A percentile compares a stretch with the other conserved stretches of the same genome.
phyloP scores from a whole-genome alignment of 2,329 filamentous ascomycete genomes.

The Hymenotorrendiella dingleyae region DNA sequence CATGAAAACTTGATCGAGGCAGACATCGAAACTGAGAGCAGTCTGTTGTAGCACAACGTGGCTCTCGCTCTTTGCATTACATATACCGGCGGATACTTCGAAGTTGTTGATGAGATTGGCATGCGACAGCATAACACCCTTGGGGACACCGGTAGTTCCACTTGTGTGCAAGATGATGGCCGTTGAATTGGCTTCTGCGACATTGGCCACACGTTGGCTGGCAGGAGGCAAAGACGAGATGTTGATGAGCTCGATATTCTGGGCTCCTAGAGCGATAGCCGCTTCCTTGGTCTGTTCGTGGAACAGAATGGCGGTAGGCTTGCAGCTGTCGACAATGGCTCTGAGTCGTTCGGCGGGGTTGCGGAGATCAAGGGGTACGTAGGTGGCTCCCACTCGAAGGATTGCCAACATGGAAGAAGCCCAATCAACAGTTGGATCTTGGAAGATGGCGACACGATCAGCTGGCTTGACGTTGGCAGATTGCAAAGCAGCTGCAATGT shows the following conservation, averaged over 20 bases:
- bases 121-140: constrained; percentile 80
- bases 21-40: constrained; percentile 11
- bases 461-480: constrained; percentile 7
- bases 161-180: constrained; percentile 66
- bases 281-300: constrained; percentile 10
- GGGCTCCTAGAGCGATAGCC: neutral
- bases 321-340: constrained; percentile 20
- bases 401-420: constrained; percentile 28
- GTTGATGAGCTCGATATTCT: neutral
- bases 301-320: constrained; percentile 26
- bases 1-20: constrained; percentile 7
- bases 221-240: constrained; percentile 11
- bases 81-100: neutral
- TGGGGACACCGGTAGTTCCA: constrained; percentile 79
- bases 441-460: constrained; percentile 28
- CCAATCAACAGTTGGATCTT: constrained; percentile 11
- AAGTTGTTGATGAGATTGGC: neutral
- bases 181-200: neutral
- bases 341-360: constrained; percentile 18
- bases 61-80: constrained; percentile 1
- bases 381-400: constrained; percentile 24
- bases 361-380: constrained; percentile 29
- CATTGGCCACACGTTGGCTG: neutral
- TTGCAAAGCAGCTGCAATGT: constrained; percentile 31
- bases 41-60: constrained; percentile 14